Evolutionary conservation across 2,329 filamentous ascomycete species (phyloP).

Genomic region (Pseudogymnoascus sp.): DNA sequence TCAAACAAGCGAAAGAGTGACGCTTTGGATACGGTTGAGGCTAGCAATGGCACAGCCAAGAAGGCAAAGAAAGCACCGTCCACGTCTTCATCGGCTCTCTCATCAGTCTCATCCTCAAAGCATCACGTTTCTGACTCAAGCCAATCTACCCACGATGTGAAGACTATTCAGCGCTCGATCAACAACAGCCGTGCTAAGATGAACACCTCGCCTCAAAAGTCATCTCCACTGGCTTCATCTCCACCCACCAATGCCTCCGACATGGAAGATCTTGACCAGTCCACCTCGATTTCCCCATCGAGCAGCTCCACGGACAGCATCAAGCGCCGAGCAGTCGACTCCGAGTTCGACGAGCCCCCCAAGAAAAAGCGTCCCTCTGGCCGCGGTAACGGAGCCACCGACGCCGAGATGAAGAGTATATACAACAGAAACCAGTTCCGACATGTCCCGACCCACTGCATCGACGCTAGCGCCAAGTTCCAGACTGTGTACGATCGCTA

Average conservation of each 20-base stretch:
- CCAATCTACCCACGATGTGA: slow-evolving; percentile 36
- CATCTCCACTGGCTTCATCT: slow-evolving; percentile 57
- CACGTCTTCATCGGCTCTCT: slow-evolving; percentile 1
- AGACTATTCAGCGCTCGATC: background rate
- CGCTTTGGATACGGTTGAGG: slow-evolving; percentile 23
- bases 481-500: background rate
- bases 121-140: slow-evolving; percentile 42
- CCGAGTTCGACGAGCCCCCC: slow-evolving; percentile 1
- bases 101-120: slow-evolving; percentile 11
- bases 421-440: slow-evolving; percentile 2
- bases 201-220: slow-evolving; percentile 52
- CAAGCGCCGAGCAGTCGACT: background rate
- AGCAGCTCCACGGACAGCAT: background rate
- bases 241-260: slow-evolving; percentile 59
- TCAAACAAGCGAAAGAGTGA: slow-evolving; percentile 12
- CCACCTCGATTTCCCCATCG: slow-evolving; percentile 20
- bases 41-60: slow-evolving; percentile 24
- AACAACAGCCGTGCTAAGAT: slow-evolving; percentile 32
- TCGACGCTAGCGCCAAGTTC: background rate
- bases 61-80: slow-evolving; percentile 25
- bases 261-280: slow-evolving; percentile 37
- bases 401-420: background rate
- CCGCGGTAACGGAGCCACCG: background rate
- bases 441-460: background rate
- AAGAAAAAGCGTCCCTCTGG: background rate